Evolutionary conservation across 805 yeast species (phyloP).

Genomic region (Kluyveromyces siamensis): DNA sequence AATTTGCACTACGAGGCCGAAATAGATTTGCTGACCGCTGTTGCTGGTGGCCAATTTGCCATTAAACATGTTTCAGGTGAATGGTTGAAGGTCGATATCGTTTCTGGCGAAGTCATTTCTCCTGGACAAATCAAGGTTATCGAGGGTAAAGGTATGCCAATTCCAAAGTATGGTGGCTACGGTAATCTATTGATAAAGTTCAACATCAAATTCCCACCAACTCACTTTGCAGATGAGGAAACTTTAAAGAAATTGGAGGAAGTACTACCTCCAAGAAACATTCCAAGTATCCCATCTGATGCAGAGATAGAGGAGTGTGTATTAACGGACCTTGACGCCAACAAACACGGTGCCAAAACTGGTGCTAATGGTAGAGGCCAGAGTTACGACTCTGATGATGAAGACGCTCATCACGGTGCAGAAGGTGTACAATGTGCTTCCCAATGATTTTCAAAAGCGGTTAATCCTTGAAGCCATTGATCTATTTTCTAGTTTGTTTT

Average conservation of each 20-base stretch:
- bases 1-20: conserved; percentile 80
- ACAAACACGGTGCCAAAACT: conserved; percentile 39
- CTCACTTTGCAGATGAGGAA: conserved; percentile 66
- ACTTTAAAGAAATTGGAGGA: conserved; percentile 63
- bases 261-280: conserved; percentile 70
- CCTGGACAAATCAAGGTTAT: conserved; percentile 78
- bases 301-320: conserved; percentile 78
- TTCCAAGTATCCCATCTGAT: conserved; percentile 51
- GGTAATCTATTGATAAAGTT: conserved; percentile 87
- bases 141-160: conserved; percentile 96
- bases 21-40: conserved; percentile 85
- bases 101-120: conserved; percentile 88
- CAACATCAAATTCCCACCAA: conserved; percentile 78
- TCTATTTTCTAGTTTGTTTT: not conserved
- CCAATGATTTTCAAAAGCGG: conserved; percentile 41
- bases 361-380: conserved; percentile 32
- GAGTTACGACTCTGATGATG: conserved; percentile 47
- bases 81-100: conserved; percentile 68
- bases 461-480: not conserved
- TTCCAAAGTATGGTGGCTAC: conserved; percentile 74
- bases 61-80: conserved; percentile 89
- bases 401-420: conserved; percentile 35
- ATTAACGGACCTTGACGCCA: conserved; percentile 57
- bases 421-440: conserved; percentile 70
- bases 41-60: conserved; percentile 90